Conservation (phyloP, 768 basidiomycete genomes). For the Mycena belliarum region DNA sequence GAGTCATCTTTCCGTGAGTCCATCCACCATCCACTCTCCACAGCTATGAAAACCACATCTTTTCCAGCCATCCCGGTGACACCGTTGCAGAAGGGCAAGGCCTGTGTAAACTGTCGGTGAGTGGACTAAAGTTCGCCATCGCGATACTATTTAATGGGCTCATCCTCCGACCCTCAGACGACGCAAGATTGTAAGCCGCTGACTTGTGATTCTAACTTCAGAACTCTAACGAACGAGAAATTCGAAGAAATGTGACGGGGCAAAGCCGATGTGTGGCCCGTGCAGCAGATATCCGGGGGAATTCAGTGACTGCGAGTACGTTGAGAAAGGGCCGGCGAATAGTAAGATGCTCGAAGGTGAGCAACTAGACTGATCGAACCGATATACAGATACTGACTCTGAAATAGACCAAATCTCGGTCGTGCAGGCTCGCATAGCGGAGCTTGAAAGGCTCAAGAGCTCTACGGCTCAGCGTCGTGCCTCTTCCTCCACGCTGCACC, state of each 20-base stretch:
- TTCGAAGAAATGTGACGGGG: constrained; percentile 18
- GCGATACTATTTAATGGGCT: not conserved
- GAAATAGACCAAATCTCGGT: constrained; percentile 16
- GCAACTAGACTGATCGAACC: not conserved
- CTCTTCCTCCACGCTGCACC: not conserved
- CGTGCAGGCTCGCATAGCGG: constrained; percentile 18
- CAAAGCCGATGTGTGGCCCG: constrained; percentile 10
- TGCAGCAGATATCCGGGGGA: constrained; percentile 9
- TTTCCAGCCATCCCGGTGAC: not conserved
- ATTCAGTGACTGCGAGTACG: constrained; percentile 20
- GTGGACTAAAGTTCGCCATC: not conserved
- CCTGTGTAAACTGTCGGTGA: constrained; percentile 16
- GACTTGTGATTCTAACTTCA: not conserved
- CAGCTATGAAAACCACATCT: not conserved
- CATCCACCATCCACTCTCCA: not conserved
- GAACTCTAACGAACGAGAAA: not conserved
- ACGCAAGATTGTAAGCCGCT: constrained; percentile 12
- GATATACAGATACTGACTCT: not conserved
- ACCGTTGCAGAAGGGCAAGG: constrained; percentile 14
- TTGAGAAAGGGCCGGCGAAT: constrained; percentile 10
- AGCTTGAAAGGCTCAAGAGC: constrained; percentile 5
- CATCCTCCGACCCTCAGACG: not conserved
- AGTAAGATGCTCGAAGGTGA: constrained; percentile 19
- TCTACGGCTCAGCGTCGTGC: too few relatives aligned
- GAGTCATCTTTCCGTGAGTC: not conserved